Evolutionary conservation across 177 flowering plant genomes (phyloP), one percentile per base, ranked within the genome.

Genomic region (Vitis hybrid): DNA sequence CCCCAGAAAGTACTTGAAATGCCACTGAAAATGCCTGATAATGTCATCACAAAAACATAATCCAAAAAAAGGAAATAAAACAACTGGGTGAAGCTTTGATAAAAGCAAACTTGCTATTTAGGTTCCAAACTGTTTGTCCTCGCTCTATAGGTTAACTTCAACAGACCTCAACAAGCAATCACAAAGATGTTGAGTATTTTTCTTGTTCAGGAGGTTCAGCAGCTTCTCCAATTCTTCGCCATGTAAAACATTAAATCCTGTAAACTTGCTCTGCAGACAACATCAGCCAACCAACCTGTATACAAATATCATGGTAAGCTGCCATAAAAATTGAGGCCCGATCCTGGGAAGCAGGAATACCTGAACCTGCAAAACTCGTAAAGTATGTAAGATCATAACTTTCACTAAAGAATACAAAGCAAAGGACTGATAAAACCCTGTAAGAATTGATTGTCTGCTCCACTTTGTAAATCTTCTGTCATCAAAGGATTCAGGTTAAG

Each of bases 291-390:
- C 73, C 63, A 50, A 75, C 84, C 84, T 81, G 84, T 81, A 74
- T 17, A 81, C 71, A 76, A 81, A 75, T 81, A 68, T 62, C 71
- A 71, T 57, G 40, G 75, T 75, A 70, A 73, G 77, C 77, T 69
- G 79, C 79, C 45, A 69, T 34, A 52, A 70, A 70, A 66, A 67
- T 12, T 62, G 66, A 18, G 56, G 65, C 65, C 50, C 17, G 72
- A 14, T 64, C 70, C 70, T 66, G 40, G 61, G 73, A 75, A 73
- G 81, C 83, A 81, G 83, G 79, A 64, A 70, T 65, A 73, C 84
- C 84, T 78, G 82, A 76, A 81, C 80, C 84, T 81, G 84, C 84
- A 81, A 81, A 76, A 81, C 82, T 77, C 48, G 49, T 51, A 62
- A 61, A 40, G 23, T 55, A 18, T 1, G 71, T 79, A 66, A 81